These are phyloP conservation scores for Bolboschoenoplectus hybrid DNA, from an alignment of 202 grass and related monocot species.

Conservation along the genomic window DNA sequence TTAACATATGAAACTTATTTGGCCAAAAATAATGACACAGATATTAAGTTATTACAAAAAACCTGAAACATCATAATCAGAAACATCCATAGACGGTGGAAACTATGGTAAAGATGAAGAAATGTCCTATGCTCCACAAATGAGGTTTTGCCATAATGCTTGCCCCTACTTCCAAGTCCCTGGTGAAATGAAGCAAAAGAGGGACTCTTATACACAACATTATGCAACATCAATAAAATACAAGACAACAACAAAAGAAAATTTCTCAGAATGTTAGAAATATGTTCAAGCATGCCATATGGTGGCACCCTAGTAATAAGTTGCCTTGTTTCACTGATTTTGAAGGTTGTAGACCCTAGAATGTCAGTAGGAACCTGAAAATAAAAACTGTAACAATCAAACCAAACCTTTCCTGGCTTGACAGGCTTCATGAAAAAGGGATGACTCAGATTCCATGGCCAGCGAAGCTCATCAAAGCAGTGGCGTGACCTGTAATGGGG, in stretches of 20 bases:
- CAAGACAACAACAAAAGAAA: conserved; percentile 39
- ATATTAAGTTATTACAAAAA: conserved; percentile 35
- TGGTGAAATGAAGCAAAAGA: conserved; percentile 25
- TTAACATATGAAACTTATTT: background rate
- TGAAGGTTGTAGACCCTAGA: background rate
- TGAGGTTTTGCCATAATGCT: conserved; percentile 95
- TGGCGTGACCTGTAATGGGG: conserved; percentile 55
- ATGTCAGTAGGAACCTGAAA: conserved; percentile 1
- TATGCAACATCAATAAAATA: conserved; percentile 23
- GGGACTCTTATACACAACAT: conserved; percentile 6
- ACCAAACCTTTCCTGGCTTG: conserved; percentile 57
- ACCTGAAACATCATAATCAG: conserved; percentile 99
- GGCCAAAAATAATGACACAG: conserved; percentile 42
- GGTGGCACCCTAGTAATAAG: background rate
- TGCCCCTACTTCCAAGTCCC: conserved; percentile 44
- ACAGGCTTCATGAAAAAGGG: conserved; percentile 76
- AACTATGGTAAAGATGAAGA: conserved; percentile 98
- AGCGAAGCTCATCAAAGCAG: conserved; percentile 58
- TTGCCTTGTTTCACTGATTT: background rate
- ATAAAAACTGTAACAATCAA: conserved; percentile 20
- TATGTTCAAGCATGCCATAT: background rate
- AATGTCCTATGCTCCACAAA: conserved; percentile 96
- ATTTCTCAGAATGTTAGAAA: background rate
- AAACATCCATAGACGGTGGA: conserved; percentile 99
- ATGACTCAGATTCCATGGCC: conserved; percentile 72